A percentile compares a stretch with the other conserved stretches of the same genome.
Evolutionary conservation across 495 filamentous ascomycete species (phyloP).

Genomic region (Pyronema domesticum): DNA sequence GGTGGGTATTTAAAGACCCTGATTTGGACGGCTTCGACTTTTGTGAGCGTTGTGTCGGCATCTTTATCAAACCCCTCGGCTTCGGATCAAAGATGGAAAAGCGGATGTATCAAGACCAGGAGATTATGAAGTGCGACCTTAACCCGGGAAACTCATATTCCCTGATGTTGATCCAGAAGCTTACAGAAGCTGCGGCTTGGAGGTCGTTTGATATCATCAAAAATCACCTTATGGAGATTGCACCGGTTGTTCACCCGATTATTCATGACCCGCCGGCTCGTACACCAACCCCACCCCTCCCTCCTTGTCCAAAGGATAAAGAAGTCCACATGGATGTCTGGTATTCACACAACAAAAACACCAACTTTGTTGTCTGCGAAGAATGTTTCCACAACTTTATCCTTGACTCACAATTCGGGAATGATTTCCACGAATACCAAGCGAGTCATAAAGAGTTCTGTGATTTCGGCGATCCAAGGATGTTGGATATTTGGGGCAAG

Average conservation of each 20-base stretch:
- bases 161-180: background rate
- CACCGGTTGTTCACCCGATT: background rate
- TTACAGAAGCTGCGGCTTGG: constrained; percentile 5
- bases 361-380: no score
- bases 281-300: no score
- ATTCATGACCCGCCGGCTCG: background rate
- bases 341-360: no score
- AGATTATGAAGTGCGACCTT: background rate
- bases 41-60: constrained; percentile 2
- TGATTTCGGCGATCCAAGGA: no score
- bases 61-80: constrained; percentile 1
- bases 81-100: constrained; percentile 1
- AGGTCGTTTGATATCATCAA: constrained; percentile 2
- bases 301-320: no score
- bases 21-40: constrained; percentile 1
- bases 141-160: background rate
- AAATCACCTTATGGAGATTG: background rate
- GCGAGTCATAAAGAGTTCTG: no score
- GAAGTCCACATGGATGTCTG: no score
- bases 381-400: no score
- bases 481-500: no score
- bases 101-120: background rate
- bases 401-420: no score
- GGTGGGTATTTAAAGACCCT: background rate
- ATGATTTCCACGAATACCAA: no score